Evolutionary conservation across 2,329 filamentous ascomycete genomes (phyloP), one percentile per base, ranked within the genome.

Genomic region (Rutstroemia sp.): DNA sequence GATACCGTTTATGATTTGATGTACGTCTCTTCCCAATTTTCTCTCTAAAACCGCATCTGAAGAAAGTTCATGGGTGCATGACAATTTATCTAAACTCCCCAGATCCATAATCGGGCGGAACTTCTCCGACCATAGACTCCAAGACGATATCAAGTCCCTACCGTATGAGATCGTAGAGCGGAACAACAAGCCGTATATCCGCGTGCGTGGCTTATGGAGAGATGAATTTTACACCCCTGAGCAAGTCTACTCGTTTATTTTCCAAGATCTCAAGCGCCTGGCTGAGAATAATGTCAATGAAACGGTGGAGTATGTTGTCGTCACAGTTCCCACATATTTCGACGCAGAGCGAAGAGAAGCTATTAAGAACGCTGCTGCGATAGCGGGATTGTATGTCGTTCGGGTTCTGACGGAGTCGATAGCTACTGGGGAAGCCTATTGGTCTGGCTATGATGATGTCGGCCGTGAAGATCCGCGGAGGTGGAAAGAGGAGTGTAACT

Each of bases 341-440:
- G 87, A 87, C 75, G 84, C 87, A 77, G 84, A 84, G 74, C 84
- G 88, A 76, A 78, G 84, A 72, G 84, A 87, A 73, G 82, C 83
- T 59, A 87, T 83, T 71, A 87, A 87, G 78, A 84, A 88, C 69
- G 84, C 84, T 61, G 84, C 84, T 77, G 79, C 82, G 65, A 86
- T 87, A 63, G 78, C 84, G 68, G 84, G 84, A 61, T 78, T 88
- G 58, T 86, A 87, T 72, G 83, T 87, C 63, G 82, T 87, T 71
- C 83, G 84, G 75, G 86, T 88, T 73, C 86, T 87, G 73, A 87
- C 87, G 76, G 84, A 88, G 74, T 84, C 84, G 51, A 87, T 83
- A 62, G 84, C 84, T 65, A 84, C 84, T 62, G 84, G 83, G 61
- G 87, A 88, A 67, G 85, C 83, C 59, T 87, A 88, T 71, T 82